Base-by-base conservation (phyloP, 345 rosid genomes). In the Anastatica hierochuntica region DNA sequence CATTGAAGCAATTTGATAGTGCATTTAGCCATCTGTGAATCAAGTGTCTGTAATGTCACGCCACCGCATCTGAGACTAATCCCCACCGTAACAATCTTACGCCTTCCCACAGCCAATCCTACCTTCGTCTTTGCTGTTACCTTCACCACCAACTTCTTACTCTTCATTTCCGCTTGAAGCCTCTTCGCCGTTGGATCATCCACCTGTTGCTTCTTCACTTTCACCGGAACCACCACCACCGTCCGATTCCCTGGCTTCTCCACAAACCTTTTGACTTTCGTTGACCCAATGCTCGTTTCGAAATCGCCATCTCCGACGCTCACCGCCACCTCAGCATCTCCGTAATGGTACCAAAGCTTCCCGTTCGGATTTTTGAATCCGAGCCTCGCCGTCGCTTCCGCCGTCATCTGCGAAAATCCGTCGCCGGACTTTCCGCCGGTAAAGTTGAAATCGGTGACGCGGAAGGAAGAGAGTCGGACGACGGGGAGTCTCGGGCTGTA, bases 281-380 rank as follows among this genome's bases (percentile, higher is more conserved):
- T 47, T 37, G 78, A 62, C 43, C 80, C 88, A 17, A 83, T 53
- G 0, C 38, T 71, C 10, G 75, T 58, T 10, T 61, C 84, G n/a
- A 65, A 62, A 8, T 19, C 78, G 0, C 56, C 74, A 0, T 52
- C 54, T 15, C 77, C 81, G 0, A 67, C 35, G 3, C 54, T 70
- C 31, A 79, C 50, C 17, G 15, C 75, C 46, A 87, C 78, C 41
- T 66, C 46, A n/a, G 74, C 55, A 23, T 31, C 43, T 0, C 80
- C 76, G 61, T 79, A 84, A 30, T 69, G 63, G 27, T 62, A 71
- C 3, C 60, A 50, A 19, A 90, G 37, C 63, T 68, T 77, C 6
- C 45, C 62, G 71, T 88, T 90, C 0, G 96, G 94, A 50, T 88
- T 90, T 62, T 54, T 72, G 6, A 76, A 73, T 43, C 78, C 81